phyloP scores from a whole-genome alignment of 2,329 filamentous ascomycete genomes.

The Phialophora macrospora region DNA sequence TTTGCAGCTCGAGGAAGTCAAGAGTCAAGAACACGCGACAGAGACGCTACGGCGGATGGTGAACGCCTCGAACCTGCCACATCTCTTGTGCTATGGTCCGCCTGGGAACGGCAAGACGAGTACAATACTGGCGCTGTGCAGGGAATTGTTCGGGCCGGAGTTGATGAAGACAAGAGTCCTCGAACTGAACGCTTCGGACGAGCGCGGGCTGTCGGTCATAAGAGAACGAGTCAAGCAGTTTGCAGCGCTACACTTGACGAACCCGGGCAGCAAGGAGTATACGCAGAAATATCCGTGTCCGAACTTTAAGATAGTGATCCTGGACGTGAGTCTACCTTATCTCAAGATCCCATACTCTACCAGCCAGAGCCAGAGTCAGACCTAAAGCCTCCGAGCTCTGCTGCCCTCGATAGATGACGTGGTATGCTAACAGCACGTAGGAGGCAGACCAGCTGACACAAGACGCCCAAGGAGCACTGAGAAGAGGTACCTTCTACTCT shows the following conservation, averaged over 20 bases:
- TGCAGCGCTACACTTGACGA: constrained; percentile 60
- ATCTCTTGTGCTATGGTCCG: constrained; percentile 99
- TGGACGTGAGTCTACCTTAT: constrained; percentile 64
- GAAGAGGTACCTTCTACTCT: constrained; percentile 45
- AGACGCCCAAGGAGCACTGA: constrained; percentile 85
- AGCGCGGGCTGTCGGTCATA: constrained; percentile 95
- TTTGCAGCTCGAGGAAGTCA: constrained; percentile 76
- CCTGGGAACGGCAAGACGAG: constrained; percentile 98
- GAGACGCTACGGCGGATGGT: constrained; percentile 89
- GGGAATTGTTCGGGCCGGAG: constrained; percentile 95
- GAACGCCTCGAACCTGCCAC: constrained; percentile 93
- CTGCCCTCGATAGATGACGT: background rate
- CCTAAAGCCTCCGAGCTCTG: background rate
- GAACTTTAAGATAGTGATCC: constrained; percentile 97
- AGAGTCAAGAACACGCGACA: constrained; percentile 96
- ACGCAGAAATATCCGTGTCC: constrained; percentile 78
- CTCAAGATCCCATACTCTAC: background rate
- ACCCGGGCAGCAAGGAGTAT: constrained; percentile 50
- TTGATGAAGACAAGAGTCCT: constrained; percentile 93
- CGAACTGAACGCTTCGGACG: constrained; percentile 98
- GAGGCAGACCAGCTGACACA: constrained; percentile 96
- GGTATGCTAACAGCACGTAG: background rate
- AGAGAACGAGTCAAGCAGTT: constrained; percentile 99
- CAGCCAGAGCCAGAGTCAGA: background rate
- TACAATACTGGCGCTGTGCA: constrained; percentile 93